Conservation (phyloP, 371 early-diverging fungal species). For the Basidiobolus meristosporus region DNA sequence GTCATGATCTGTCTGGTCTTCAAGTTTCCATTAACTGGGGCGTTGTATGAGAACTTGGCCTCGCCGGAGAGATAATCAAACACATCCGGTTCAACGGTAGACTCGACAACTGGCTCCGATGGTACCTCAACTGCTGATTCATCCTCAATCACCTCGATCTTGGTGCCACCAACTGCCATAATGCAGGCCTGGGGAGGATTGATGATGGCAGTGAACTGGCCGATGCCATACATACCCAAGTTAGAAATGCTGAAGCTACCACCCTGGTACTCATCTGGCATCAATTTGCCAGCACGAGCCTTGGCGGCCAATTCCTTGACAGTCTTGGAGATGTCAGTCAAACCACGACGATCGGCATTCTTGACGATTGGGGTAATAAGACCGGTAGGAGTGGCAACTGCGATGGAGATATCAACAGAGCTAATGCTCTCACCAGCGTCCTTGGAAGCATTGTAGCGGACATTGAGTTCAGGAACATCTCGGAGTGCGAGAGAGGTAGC, state of each 20-base stretch:
- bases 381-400: constrained; percentile 86
- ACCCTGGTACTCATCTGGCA: constrained; percentile 92
- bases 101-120: constrained; percentile 25
- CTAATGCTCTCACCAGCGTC: constrained; percentile 33
- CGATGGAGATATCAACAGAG: constrained; percentile 84
- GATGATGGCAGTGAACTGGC: constrained; percentile 92
- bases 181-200: constrained; percentile 94
- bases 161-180: constrained; percentile 76
- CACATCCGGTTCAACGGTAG: background rate
- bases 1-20: constrained; percentile 35
- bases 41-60: no score
- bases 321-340: constrained; percentile 62
- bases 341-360: constrained; percentile 69
- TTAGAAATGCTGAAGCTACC: constrained; percentile 96
- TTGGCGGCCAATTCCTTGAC: constrained; percentile 74
- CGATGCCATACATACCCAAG: constrained; percentile 92
- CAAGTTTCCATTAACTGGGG: no score
- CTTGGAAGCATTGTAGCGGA: constrained; percentile 4
- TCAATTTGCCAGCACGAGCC: constrained; percentile 76
- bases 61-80: constrained; percentile 4
- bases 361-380: constrained; percentile 92
- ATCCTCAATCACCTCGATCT: constrained; percentile 35
- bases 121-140: no score
- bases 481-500: constrained; percentile 78
- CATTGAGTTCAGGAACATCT: constrained; percentile 91